Evolutionary conservation across 768 basidiomycete genomes (phyloP).

Genomic region (Epithele typhae): DNA sequence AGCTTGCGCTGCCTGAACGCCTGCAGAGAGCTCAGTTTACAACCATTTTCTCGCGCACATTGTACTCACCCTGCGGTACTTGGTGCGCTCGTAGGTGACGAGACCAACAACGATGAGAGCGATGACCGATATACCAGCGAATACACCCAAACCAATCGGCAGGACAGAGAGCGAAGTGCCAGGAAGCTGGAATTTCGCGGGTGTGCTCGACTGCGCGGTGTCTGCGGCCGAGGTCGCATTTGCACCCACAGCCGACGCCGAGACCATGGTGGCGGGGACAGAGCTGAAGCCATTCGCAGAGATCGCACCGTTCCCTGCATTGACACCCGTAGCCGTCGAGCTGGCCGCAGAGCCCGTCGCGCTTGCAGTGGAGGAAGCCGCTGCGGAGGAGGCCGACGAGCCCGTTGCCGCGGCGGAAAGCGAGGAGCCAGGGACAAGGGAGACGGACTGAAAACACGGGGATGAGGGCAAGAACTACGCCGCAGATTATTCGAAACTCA

Average conservation of each 20-base stretch:
- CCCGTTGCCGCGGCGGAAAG: constrained; percentile 11
- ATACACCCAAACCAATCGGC: constrained; percentile 80
- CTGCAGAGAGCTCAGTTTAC: constrained; percentile 30
- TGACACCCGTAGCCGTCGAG: too few relatives aligned
- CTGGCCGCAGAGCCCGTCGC: constrained; percentile 4
- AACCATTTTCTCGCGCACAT: neutral
- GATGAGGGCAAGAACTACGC: too few relatives aligned
- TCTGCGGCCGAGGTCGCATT: constrained; percentile 27
- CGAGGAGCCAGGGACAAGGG: constrained; percentile 8
- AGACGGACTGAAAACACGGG: neutral
- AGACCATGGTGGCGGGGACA: constrained; percentile 3
- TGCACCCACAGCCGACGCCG: constrained; percentile 1
- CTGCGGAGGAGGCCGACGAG: constrained; percentile 15
- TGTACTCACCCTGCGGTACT: constrained; percentile 71
- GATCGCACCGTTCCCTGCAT: too few relatives aligned
- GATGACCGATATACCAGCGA: constrained; percentile 82
- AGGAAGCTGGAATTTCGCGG: constrained; percentile 54
- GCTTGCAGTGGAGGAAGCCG: constrained; percentile 12
- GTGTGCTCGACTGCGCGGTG: constrained; percentile 24
- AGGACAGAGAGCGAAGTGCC: constrained; percentile 72
- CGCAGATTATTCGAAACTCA: too few relatives aligned
- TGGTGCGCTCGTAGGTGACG: constrained; percentile 85
- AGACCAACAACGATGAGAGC: constrained; percentile 76
- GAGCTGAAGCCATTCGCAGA: constrained; percentile 9
- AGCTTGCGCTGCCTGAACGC: constrained; percentile 72